phyloP scores from a whole-genome alignment of 1,284 basidiomycete species.

The Ceratobasidium papillatum region DNA sequence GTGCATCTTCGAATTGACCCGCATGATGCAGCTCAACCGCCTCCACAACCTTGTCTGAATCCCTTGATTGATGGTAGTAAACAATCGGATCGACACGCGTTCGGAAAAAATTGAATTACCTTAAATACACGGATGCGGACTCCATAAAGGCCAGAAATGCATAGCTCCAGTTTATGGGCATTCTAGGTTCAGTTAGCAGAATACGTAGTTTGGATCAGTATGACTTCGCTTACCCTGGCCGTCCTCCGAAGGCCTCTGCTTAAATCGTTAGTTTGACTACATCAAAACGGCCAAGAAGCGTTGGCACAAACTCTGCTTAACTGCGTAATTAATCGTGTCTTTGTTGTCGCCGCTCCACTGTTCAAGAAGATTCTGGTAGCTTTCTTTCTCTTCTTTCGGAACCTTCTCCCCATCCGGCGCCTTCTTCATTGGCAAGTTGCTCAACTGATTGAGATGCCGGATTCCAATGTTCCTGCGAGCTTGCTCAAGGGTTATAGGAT shows the following conservation, averaged over 20 bases:
- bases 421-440: background rate
- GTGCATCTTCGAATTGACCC: background rate
- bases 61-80: background rate
- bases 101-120: background rate
- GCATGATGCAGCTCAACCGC: background rate
- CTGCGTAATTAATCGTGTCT: background rate
- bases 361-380: background rate
- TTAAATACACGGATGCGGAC: background rate
- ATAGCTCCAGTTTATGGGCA: background rate
- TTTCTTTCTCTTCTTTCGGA: background rate
- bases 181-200: background rate
- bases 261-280: background rate
- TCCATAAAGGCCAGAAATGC: conserved; percentile 5
- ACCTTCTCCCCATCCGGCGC: background rate
- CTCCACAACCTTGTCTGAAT: background rate
- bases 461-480: background rate
- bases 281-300: too few relatives aligned
- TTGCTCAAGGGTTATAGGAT: background rate
- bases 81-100: background rate
- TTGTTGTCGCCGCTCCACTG: background rate
- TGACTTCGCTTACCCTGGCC: background rate
- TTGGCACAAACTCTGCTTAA: background rate
- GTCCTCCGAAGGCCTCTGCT: background rate
- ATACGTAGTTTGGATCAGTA: background rate
- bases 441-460: background rate